These are phyloP conservation scores for Ceratocystis harringtonii DNA, from an alignment of 2,329 filamentous ascomycete species.

Conservation along the genomic window DNA sequence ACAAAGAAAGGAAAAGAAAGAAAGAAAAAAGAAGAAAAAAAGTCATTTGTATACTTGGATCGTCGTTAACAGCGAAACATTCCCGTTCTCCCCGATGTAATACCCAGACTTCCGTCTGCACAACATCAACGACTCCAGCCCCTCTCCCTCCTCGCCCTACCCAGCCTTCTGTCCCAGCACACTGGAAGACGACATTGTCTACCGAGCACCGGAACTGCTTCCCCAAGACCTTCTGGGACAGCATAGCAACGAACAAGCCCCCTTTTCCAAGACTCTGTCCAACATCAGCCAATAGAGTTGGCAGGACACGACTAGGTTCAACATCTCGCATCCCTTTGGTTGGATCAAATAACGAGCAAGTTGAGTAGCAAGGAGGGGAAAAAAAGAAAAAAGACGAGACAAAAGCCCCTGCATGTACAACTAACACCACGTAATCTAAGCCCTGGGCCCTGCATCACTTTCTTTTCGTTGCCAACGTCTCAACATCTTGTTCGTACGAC, in stretches of 20 bases:
- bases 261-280: background rate
- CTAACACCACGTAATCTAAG: background rate
- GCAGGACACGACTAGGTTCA: background rate
- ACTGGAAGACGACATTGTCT: background rate
- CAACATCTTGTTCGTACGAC: background rate
- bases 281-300: background rate
- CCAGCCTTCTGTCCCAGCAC: background rate
- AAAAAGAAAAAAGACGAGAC: background rate
- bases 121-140: background rate
- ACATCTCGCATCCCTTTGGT: background rate
- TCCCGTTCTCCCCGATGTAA: background rate
- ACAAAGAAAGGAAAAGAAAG: background rate
- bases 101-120: background rate
- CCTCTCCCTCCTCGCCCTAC: background rate
- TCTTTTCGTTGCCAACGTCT: background rate
- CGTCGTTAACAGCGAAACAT: background rate
- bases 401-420: background rate
- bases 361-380: background rate
- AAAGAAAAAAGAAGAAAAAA: background rate
- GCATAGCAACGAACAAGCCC: background rate
- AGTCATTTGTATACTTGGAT: too few species aligned
- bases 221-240: background rate
- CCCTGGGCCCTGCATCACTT: background rate
- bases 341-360: background rate
- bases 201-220: conserved; percentile 2